Evolutionary conservation across 2,329 filamentous ascomycete genomes (phyloP).

Genomic region (Fusarium azukiicola): DNA sequence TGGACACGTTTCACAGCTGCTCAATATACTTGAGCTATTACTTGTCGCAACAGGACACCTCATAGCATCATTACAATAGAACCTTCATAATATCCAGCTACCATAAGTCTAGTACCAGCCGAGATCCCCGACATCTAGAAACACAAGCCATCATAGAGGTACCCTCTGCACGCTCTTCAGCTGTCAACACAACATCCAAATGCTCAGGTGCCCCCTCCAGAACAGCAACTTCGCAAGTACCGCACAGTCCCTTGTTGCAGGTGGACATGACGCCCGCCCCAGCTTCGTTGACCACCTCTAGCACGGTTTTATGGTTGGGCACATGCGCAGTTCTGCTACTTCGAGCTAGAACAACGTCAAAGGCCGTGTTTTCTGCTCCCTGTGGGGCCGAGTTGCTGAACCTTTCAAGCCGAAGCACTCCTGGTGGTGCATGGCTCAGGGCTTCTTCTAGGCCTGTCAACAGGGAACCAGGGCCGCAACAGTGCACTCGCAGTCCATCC

Average conservation of each 20-base stretch:
- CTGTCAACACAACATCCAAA: conserved; percentile 22
- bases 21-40: too few relatives aligned
- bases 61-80: too few relatives aligned
- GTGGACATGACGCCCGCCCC: conserved; percentile 6
- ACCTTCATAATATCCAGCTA: too few relatives aligned
- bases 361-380: background rate
- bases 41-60: too few relatives aligned
- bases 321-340: background rate
- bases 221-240: conserved; percentile 22
- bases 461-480: background rate
- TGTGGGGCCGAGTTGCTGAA: background rate
- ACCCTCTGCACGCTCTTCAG: conserved; percentile 4
- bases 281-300: conserved; percentile 15
- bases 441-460: background rate
- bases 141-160: conserved; percentile 10
- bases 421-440: background rate
- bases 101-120: too few relatives aligned
- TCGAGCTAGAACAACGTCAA: conserved; percentile 7
- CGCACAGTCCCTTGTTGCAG: conserved; percentile 22
- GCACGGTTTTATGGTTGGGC: conserved; percentile 1
- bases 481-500: background rate
- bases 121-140: background rate
- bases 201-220: conserved; percentile 20
- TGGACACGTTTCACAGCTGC: too few relatives aligned
- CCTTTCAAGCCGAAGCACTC: background rate